A percentile compares a stretch with the other conserved stretches of the same genome.
Conservation (phyloP, 163 green algal species). For the Chlorella variabilis region DNA sequence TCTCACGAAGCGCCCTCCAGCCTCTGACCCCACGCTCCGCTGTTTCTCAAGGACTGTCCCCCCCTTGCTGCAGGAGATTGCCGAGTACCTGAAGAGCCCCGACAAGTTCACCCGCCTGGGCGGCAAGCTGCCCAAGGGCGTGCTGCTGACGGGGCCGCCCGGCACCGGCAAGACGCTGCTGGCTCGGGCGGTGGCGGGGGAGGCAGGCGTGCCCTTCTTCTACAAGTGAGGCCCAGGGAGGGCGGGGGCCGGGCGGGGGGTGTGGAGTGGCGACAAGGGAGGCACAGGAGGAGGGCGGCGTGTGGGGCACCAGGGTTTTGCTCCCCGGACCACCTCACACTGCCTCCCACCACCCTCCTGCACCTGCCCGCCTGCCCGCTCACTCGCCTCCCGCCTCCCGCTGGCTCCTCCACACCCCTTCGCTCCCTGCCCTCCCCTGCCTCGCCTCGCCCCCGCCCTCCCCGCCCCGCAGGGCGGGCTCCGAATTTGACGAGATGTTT, state of each 20-base stretch:
- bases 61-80: conserved; percentile 88
- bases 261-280: neutral
- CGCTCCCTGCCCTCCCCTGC: neutral
- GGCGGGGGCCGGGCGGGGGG: too few relatives aligned
- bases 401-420: too few relatives aligned
- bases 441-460: neutral
- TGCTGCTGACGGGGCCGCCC: conserved; percentile 83
- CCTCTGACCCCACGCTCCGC: too few relatives aligned
- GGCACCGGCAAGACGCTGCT: conserved; percentile 36
- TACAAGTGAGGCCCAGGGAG: conserved; percentile 66
- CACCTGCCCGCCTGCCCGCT: too few relatives aligned
- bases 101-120: conserved; percentile 90
- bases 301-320: too few relatives aligned
- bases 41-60: too few relatives aligned
- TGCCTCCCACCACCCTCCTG: too few relatives aligned
- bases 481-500: conserved; percentile 99
- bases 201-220: conserved; percentile 99
- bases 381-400: too few relatives aligned
- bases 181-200: conserved; percentile 83
- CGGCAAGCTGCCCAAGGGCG: conserved; percentile 91
- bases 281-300: too few relatives aligned
- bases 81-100: conserved; percentile 93
- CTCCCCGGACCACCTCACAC: too few relatives aligned
- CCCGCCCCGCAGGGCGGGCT: conserved; percentile 70
- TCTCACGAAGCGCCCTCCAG: too few relatives aligned